Conservation (phyloP, 176 grass and related monocot species). For the Miscanthus lutarioriparius region DNA sequence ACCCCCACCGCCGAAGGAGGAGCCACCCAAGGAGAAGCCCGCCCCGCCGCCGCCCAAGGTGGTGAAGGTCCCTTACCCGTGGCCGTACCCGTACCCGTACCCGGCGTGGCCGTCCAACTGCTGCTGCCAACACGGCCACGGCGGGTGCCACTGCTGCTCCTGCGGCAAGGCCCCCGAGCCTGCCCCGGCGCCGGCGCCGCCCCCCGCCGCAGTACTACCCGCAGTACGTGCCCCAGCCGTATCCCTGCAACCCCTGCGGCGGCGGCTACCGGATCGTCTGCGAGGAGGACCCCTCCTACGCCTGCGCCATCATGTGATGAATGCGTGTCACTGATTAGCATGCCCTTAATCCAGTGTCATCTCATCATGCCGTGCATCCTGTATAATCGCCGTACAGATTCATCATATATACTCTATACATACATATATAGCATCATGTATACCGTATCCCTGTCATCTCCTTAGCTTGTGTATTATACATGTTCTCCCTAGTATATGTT, state of each 20-base stretch:
- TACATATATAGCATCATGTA: slow-evolving; percentile 16
- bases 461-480: background rate
- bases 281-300: slow-evolving; percentile 64
- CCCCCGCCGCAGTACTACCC: slow-evolving; percentile 33
- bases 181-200: background rate
- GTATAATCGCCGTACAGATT: slow-evolving; percentile 27
- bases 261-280: slow-evolving; percentile 68
- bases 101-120: slow-evolving; percentile 55
- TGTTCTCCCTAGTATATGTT: background rate
- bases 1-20: background rate
- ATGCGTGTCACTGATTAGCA: background rate
- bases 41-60: slow-evolving; percentile 28
- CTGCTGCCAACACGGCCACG: slow-evolving; percentile 61
- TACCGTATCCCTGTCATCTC: background rate
- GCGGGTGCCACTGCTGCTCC: slow-evolving; percentile 81
- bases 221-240: slow-evolving; percentile 28
- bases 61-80: slow-evolving; percentile 40
- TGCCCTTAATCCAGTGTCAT: background rate
- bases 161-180: slow-evolving; percentile 55
- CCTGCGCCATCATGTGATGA: slow-evolving; percentile 74
- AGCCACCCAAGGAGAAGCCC: background rate
- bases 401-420: slow-evolving; percentile 9
- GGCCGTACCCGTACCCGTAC: slow-evolving; percentile 60
- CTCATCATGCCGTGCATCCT: background rate
- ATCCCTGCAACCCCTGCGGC: slow-evolving; percentile 43